These are phyloP conservation scores for Mercurialis annua DNA, from an alignment of 345 rosid species.

Conservation along the genomic window DNA sequence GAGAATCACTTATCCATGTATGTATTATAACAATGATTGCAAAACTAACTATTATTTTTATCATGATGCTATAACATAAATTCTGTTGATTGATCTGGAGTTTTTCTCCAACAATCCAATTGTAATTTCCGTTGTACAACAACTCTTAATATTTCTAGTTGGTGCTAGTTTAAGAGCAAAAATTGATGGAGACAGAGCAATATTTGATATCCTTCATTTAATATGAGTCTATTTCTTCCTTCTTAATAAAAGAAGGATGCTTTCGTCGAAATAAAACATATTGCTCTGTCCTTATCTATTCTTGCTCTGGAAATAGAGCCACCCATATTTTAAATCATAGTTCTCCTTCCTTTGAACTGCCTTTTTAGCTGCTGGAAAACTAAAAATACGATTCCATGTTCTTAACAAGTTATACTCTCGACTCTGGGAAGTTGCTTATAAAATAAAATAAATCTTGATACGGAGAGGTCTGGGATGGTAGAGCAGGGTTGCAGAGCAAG, in stretches of 20 bases:
- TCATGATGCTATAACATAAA: not conserved
- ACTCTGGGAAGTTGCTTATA: not conserved
- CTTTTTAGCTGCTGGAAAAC: not conserved
- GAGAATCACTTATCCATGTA: constrained; percentile 88
- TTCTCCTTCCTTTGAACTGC: not conserved
- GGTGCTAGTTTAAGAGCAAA: too few relatives aligned
- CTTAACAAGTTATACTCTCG: not conserved
- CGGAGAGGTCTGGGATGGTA: too few relatives aligned
- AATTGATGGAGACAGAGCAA: too few relatives aligned
- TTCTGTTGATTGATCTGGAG: not conserved
- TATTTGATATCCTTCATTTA: too few relatives aligned
- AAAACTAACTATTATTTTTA: not conserved
- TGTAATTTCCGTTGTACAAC: not conserved
- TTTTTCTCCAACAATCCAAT: not conserved
- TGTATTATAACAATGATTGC: constrained; percentile 21
- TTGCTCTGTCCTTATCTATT: too few relatives aligned
- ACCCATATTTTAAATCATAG: too few relatives aligned
- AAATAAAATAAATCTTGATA: not conserved
- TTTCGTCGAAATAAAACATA: too few relatives aligned
- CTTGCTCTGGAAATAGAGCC: too few relatives aligned
- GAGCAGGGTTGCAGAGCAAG: too few relatives aligned
- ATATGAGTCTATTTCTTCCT: too few relatives aligned
- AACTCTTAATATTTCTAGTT: not conserved
- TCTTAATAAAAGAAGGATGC: too few relatives aligned
- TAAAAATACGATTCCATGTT: not conserved